Percentiles rank a stretch among this genome's conserved stretches.
Evolutionary conservation across 768 basidiomycete species (phyloP).

Genomic region (Sistotremastrum niveocremeum): DNA sequence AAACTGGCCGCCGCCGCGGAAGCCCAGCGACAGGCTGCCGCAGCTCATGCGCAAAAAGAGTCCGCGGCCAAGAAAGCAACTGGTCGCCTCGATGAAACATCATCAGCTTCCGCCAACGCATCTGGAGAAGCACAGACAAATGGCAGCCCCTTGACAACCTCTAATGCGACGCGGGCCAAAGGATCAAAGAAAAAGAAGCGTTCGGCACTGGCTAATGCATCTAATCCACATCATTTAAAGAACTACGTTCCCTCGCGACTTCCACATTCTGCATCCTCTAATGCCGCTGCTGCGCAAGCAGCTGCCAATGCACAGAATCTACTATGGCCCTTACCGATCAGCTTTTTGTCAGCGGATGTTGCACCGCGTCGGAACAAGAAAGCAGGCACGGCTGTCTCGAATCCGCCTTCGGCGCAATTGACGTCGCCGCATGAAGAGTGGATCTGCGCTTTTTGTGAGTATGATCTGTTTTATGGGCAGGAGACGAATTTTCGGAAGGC

Average conservation of each 20-base stretch:
- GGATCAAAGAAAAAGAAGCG: slow-evolving; percentile 85
- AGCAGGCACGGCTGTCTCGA: slow-evolving; percentile 11
- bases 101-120: slow-evolving; percentile 24
- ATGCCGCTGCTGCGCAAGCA: slow-evolving; percentile 23
- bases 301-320: slow-evolving; percentile 31
- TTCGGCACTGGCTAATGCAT: slow-evolving; percentile 78
- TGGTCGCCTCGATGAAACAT: slow-evolving; percentile 11
- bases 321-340: slow-evolving; percentile 47
- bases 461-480: slow-evolving; percentile 82
- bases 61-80: slow-evolving; percentile 24
- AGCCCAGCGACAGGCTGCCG: slow-evolving; percentile 29
- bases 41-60: slow-evolving; percentile 23
- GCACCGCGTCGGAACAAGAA: slow-evolving; percentile 30
- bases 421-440: slow-evolving; percentile 70
- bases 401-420: slow-evolving; percentile 20
- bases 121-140: slow-evolving; percentile 22
- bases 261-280: slow-evolving; percentile 27
- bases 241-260: slow-evolving; percentile 87
- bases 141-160: slow-evolving; percentile 13
- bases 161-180: slow-evolving; percentile 11
- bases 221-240: slow-evolving; percentile 88
- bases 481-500: slow-evolving; percentile 50
- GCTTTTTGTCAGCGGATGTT: slow-evolving; percentile 57
- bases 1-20: slow-evolving; percentile 34
- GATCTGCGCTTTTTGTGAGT: slow-evolving; percentile 93